Base-by-base conservation (phyloP, 2,329 filamentous ascomycete species). In the Phyllachora maydis region DNA sequence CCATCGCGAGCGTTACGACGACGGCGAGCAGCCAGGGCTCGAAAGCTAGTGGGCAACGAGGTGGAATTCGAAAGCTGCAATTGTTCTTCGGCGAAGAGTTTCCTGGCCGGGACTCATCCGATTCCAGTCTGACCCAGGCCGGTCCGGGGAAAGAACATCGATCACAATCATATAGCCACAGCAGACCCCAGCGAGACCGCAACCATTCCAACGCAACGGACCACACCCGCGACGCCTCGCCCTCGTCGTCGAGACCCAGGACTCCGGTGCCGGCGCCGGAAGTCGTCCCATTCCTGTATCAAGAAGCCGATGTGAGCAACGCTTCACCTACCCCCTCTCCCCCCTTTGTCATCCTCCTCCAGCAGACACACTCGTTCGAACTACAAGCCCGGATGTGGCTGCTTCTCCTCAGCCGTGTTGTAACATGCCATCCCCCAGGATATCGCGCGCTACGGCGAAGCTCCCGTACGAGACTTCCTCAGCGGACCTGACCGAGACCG, bases 241-340 rank as follows among this genome's bases (percentile, higher is more conserved):
- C 81, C 19, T 63, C 65, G 24, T 68, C 66, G 16, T 82, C 76
- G 14, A 63, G 79, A 34, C 79, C 83, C 22, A 65, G 75, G 36
- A 91, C 79, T n/a, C 82, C 83, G 8, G 59, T 82, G 24, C 78
- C 78, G 19, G 79, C 78, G 8, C 88, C 79, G 39, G 85, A 95
- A 48, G 82, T 98, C 28, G 88, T 91, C 18, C 88, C 88, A n/a
- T 98, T 92, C 61, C 62, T 91, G 31, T 95, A 88, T 43, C 88
- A 95, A 48, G 79, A 88, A 42, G 64, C 64, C 34, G 66, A 78
- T 53, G 73, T 78, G 29, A 6, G 16, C 16, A 17, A 6, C 16
- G 16, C 16, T 6, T 17, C 16, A 17, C 16, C 16, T 9, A 17
- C 16, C 9, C 23, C 28, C 26, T 15, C 17, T 26, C 28, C 28